Evolutionary conservation across 1,284 basidiomycete species (phyloP).

Genomic region (Schizopora paradoxa): DNA sequence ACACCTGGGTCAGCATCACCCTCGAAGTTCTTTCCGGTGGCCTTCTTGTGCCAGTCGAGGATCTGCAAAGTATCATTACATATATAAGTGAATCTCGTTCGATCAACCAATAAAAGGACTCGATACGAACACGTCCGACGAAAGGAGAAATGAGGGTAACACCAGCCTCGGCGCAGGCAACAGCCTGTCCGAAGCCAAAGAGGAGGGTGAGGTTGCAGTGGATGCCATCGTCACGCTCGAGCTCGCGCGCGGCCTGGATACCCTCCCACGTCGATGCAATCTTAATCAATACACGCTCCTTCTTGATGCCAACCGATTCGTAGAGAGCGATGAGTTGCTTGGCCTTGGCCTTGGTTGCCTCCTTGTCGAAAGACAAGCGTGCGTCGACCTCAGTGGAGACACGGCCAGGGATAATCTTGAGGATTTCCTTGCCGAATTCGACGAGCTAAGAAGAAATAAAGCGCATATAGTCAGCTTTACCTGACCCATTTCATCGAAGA

Average conservation of each 20-base stretch:
- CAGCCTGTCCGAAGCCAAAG: conserved; percentile 97
- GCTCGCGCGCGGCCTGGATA: conserved; percentile 96
- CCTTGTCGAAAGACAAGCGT: conserved; percentile 93
- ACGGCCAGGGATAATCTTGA: conserved; percentile 94
- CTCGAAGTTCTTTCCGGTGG: conserved; percentile 78
- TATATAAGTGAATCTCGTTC: not conserved
- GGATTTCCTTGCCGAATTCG: conserved; percentile 95
- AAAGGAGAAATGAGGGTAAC: conserved; percentile 99
- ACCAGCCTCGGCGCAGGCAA: conserved; percentile 96
- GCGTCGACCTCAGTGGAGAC: conserved; percentile 99
- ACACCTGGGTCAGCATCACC: conserved; percentile 97
- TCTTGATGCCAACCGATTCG: conserved; percentile 83
- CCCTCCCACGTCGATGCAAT: conserved; percentile 99
- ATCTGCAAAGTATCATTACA: conserved; percentile 45
- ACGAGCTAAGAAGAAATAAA: conserved; percentile 59
- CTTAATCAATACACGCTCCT: conserved; percentile 96
- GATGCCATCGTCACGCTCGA: conserved; percentile 89
- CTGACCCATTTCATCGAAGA: too few relatives aligned
- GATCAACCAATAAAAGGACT: conserved; percentile 13
- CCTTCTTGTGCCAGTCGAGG: conserved; percentile 96
- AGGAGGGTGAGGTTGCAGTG: conserved; percentile 99
- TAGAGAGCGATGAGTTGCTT: conserved; percentile 94
- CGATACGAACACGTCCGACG: conserved; percentile 81
- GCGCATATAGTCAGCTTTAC: conserved; percentile 11
- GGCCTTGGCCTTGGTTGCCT: conserved; percentile 88